phyloP scores from a whole-genome alignment of 2,329 filamentous ascomycete genomes.

The Penicillium sp. region DNA sequence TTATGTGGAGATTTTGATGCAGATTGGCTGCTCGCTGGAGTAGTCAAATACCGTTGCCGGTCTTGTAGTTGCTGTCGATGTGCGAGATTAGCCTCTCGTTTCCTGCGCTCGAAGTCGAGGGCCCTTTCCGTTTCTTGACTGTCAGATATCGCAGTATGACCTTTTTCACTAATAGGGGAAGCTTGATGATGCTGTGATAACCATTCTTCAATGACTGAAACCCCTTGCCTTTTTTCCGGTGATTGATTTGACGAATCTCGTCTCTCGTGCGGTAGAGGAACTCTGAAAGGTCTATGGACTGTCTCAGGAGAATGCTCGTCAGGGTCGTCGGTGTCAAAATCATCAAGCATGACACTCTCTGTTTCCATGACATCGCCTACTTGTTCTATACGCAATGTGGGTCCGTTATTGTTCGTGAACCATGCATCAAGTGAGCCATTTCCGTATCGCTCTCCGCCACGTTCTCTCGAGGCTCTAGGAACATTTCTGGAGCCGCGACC shows the following conservation, averaged over 20 bases:
- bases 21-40: conserved; percentile 5
- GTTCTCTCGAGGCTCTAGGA: conserved; percentile 17
- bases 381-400: neutral
- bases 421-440: conserved; percentile 30
- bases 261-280: neutral
- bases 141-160: neutral
- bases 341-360: conserved; percentile 14
- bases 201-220: conserved; percentile 23
- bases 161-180: neutral
- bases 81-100: conserved; percentile 30
- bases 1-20: conserved; percentile 25
- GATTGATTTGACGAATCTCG: neutral
- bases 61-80: conserved; percentile 21
- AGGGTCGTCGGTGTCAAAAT: conserved; percentile 1
- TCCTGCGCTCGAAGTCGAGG: conserved; percentile 37
- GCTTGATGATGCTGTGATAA: conserved; percentile 21
- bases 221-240: conserved; percentile 15
- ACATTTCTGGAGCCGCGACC: neutral
- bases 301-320: conserved; percentile 2
- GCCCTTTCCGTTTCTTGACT: conserved; percentile 18
- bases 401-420: conserved; percentile 19
- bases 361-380: neutral
- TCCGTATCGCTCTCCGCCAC: conserved; percentile 20
- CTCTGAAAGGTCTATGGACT: conserved; percentile 13
- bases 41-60: neutral